These are phyloP conservation scores for Solanum boliviense DNA, from an alignment of 257 asterid species.

Conservation along the genomic window DNA sequence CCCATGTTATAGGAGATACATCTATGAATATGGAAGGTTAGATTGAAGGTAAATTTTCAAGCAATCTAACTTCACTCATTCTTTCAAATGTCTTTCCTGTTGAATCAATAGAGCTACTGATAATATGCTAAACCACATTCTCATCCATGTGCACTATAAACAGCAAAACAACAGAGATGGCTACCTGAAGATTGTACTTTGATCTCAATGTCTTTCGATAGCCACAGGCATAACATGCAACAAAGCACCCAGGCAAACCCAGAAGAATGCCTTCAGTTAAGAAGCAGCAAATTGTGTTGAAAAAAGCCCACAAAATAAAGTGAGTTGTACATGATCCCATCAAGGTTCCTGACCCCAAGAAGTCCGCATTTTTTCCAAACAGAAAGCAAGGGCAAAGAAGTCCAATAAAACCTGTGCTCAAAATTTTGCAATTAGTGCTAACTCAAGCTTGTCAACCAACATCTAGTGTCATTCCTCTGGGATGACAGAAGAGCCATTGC, in stretches of 20 bases:
- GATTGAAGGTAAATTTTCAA: neutral
- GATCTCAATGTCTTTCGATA: slow-evolving; percentile 65
- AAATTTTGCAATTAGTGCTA: neutral
- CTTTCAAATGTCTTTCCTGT: neutral
- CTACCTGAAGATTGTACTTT: slow-evolving; percentile 82
- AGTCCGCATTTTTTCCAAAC: slow-evolving; percentile 69
- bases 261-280: slow-evolving; percentile 61
- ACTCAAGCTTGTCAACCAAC: neutral
- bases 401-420: slow-evolving; percentile 62
- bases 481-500: neutral
- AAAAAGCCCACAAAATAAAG: slow-evolving; percentile 63
- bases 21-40: neutral
- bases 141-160: neutral
- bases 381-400: slow-evolving; percentile 82
- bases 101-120: neutral
- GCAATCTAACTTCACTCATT: neutral
- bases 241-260: slow-evolving; percentile 91
- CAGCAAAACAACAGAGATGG: neutral
- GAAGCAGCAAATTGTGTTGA: slow-evolving; percentile 66
- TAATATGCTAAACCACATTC: neutral
- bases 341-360: slow-evolving; percentile 36
- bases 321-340: slow-evolving; percentile 67
- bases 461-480: neutral
- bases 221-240: slow-evolving; percentile 84
- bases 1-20: neutral